Conservation (phyloP, 176 grass and related monocot species). For the Secale cereale region DNA sequence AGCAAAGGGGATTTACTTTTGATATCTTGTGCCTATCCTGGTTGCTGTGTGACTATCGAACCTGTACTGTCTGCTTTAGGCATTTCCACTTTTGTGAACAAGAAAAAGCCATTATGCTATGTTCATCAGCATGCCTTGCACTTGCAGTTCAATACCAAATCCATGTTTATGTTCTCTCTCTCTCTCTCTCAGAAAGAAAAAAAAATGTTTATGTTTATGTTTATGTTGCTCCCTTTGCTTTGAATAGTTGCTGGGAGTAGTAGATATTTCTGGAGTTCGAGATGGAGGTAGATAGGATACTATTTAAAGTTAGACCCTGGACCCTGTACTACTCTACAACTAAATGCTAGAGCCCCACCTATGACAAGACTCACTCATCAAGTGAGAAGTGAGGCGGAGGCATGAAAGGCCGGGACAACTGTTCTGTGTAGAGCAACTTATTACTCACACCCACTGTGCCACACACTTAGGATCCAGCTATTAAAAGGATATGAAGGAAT, state of each 20-base stretch:
- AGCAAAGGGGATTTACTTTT: slow-evolving; percentile 1
- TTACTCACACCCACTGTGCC: slow-evolving; percentile 28
- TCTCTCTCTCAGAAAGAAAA: not conserved
- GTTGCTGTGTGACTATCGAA: not conserved
- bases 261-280: not conserved
- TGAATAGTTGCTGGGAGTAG: not conserved
- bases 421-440: slow-evolving; percentile 31
- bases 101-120: not conserved
- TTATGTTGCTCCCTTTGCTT: not conserved
- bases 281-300: not conserved
- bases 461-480: slow-evolving; percentile 30
- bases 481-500: slow-evolving; percentile 41
- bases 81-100: not conserved
- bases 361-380: slow-evolving; percentile 11
- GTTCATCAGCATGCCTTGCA: not conserved
- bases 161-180: not conserved
- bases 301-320: slow-evolving; percentile 3
- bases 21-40: slow-evolving; percentile 8
- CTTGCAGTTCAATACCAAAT: not conserved
- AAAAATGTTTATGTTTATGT: not conserved
- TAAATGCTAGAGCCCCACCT: not conserved
- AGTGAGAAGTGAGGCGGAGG: not conserved
- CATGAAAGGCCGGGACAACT: slow-evolving; percentile 20
- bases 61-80: slow-evolving; percentile 3
- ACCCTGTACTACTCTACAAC: slow-evolving; percentile 3